Evolutionary conservation across 805 yeast species (phyloP).

Genomic region (Blastobotrys chiropterorum): DNA sequence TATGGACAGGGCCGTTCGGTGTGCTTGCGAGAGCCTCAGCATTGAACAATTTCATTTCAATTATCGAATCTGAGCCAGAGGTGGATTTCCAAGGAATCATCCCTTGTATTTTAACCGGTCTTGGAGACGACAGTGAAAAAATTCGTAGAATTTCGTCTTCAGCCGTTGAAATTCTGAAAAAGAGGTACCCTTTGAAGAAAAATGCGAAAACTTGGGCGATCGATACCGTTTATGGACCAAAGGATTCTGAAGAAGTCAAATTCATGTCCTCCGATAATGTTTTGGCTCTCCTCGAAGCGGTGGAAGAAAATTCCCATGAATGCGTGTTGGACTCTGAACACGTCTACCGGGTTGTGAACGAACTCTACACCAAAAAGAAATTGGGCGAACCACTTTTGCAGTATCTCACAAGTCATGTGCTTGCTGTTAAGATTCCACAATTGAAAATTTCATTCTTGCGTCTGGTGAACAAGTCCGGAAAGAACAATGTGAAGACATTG

Average conservation of each 20-base stretch:
- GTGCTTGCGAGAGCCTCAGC: constrained; percentile 33
- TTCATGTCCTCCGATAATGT: constrained; percentile 59
- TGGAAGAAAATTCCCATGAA: constrained; percentile 37
- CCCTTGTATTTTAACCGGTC: constrained; percentile 28
- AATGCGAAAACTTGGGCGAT: constrained; percentile 29
- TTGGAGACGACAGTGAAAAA: constrained; percentile 29
- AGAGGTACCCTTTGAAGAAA: too few relatives aligned
- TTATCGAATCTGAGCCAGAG: constrained; percentile 6
- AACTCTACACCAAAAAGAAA: constrained; percentile 11
- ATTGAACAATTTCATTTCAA: constrained; percentile 19
- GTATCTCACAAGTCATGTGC: constrained; percentile 66
- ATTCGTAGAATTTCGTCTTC: constrained; percentile 28
- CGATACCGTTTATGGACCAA: constrained; percentile 47
- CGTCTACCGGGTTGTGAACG: constrained; percentile 26
- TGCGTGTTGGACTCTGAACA: constrained; percentile 47
- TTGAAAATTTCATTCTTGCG: constrained; percentile 49
- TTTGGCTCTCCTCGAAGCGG: constrained; percentile 34
- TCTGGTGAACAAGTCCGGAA: constrained; percentile 37
- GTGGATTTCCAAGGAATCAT: constrained; percentile 33
- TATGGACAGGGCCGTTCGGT: constrained; percentile 32
- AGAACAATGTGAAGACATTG: constrained; percentile 36
- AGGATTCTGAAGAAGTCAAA: constrained; percentile 44
- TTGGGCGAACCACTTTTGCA: constrained; percentile 36
- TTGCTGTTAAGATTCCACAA: constrained; percentile 42
- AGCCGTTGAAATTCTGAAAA: constrained; percentile 19